These are phyloP conservation scores for Hyphodiscus hymeniophilus DNA, from an alignment of 495 filamentous ascomycete species.

Conservation along the genomic window DNA sequence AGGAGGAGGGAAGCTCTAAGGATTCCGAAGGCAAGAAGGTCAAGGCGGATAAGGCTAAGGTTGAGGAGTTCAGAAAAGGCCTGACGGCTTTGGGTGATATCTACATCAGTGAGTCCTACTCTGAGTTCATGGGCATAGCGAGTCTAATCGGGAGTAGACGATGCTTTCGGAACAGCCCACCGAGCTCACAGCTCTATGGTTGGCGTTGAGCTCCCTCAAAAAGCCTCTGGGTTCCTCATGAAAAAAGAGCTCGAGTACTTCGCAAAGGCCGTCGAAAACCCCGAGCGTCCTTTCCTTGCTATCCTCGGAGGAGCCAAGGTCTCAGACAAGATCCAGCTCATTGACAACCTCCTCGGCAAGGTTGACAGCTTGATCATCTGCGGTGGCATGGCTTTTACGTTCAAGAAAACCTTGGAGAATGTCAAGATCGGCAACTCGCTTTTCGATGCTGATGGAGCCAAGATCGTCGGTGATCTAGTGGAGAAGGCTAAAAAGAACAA, in stretches of 20 bases:
- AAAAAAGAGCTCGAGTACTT: conserved; percentile 99
- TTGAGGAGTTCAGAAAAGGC: conserved; percentile 89
- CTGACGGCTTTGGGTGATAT: conserved; percentile 92
- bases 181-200: conserved; percentile 99
- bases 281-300: conserved; percentile 92
- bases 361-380: conserved; percentile 95
- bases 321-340: conserved; percentile 98
- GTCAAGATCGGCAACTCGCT: conserved; percentile 86
- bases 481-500: conserved; percentile 95
- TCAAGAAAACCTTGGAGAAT: conserved; percentile 94
- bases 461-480: conserved; percentile 80
- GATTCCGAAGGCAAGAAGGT: conserved; percentile 92
- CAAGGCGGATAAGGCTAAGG: conserved; percentile 89
- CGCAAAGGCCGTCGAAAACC: conserved; percentile 88
- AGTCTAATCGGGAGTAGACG: conserved; percentile 49
- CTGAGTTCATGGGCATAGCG: background rate
- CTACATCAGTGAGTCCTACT: conserved; percentile 77
- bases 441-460: conserved; percentile 90
- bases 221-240: conserved; percentile 94
- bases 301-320: conserved; percentile 98
- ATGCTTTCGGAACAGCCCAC: conserved; percentile 98
- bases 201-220: conserved; percentile 87
- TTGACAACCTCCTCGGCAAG: conserved; percentile 97
- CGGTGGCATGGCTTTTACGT: conserved; percentile 98
- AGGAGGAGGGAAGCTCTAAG: conserved; percentile 94